Percentiles rank a stretch among this genome's conserved stretches.
Conservation (phyloP, 73 alveolate species). For the Symbiodinium pilosum region DNA sequence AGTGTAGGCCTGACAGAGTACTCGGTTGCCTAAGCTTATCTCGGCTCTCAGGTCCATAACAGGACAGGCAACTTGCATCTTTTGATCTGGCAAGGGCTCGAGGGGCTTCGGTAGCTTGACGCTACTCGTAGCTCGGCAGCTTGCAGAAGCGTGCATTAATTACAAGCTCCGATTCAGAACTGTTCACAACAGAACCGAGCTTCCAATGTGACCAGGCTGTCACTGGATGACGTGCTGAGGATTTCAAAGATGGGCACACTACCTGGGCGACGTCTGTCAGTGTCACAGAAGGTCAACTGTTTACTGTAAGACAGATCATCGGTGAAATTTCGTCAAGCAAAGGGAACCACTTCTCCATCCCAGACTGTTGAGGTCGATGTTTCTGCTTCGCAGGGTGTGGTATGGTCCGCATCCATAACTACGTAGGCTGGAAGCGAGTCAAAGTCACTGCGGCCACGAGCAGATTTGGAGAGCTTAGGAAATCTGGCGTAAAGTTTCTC, state of each 20-base stretch:
- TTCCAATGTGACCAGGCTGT: neutral
- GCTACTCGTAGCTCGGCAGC: slow-evolving; percentile 9
- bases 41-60: too few relatives aligned
- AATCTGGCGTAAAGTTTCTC: slow-evolving; percentile 15
- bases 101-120: neutral
- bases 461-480: neutral
- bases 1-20: neutral
- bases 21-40: too few relatives aligned
- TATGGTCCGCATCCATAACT: neutral
- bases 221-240: neutral
- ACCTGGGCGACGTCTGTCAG: neutral
- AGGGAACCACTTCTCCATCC: neutral
- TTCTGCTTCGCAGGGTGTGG: neutral
- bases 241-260: neutral
- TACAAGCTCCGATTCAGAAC: neutral
- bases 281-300: neutral
- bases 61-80: too few relatives aligned
- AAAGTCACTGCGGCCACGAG: neutral
- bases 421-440: neutral
- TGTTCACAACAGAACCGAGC: neutral
- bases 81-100: neutral
- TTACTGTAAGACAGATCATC: too few relatives aligned
- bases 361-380: neutral
- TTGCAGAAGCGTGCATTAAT: neutral
- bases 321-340: too few relatives aligned